Conservation (phyloP, 345 rosid species). For the Lepidium sativum region DNA sequence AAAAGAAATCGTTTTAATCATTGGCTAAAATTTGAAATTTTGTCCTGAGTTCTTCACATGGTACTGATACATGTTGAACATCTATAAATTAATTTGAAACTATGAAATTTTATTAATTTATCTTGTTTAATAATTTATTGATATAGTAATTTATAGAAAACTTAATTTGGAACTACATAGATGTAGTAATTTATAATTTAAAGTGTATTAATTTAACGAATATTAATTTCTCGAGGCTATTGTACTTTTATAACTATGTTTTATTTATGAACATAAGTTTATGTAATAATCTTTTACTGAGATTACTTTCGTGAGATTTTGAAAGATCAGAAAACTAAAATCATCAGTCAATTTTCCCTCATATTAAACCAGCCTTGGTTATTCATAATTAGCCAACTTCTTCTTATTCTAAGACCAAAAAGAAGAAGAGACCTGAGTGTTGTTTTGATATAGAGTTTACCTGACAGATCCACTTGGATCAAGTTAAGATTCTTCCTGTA, state of each 20-base stretch:
- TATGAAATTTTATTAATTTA: too few species aligned
- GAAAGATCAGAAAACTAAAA: neutral
- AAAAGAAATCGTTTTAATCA: slow-evolving; percentile 44
- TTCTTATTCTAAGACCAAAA: neutral
- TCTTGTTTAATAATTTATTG: too few species aligned
- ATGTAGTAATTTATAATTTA: too few species aligned
- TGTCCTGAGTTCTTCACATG: neutral
- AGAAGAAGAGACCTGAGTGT: neutral
- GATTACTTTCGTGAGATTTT: neutral
- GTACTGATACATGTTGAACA: neutral
- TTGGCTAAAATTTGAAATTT: neutral
- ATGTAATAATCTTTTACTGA: neutral
- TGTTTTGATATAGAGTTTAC: neutral
- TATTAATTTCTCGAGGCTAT: too few species aligned
- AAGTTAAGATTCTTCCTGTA: slow-evolving; percentile 8
- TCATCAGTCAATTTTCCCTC: neutral
- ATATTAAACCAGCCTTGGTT: neutral
- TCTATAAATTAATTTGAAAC: too few species aligned
- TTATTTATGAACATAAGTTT: neutral
- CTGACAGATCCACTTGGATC: neutral
- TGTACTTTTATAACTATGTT: neutral
- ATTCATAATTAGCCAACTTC: neutral
- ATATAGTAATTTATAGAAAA: too few species aligned
- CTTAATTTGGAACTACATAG: too few species aligned
- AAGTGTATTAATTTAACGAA: too few species aligned